Percentiles rank a stretch among this genome's conserved stretches.
phyloP scores from a whole-genome alignment of 78 protist species.

The Goniomonas avonlea region DNA sequence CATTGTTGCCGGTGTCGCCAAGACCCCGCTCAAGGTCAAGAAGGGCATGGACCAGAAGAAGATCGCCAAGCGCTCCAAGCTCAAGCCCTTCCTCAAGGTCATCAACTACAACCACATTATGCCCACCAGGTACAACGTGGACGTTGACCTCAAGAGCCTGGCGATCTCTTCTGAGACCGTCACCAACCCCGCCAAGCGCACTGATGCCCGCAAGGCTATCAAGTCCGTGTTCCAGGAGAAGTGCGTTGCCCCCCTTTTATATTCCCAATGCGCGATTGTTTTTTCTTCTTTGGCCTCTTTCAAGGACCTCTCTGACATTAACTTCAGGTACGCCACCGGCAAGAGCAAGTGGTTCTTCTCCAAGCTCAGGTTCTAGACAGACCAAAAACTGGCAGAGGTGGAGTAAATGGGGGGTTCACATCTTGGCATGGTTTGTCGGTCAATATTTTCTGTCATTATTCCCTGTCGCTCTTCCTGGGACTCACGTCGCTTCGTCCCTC shows the following conservation, averaged over 20 bases:
- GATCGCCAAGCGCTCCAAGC: slow-evolving; percentile 61
- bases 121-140: slow-evolving; percentile 80
- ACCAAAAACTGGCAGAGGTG: background rate
- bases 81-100: slow-evolving; percentile 87
- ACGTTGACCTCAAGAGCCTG: slow-evolving; percentile 40
- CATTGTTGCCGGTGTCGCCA: slow-evolving; percentile 92
- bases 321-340: slow-evolving; percentile 66
- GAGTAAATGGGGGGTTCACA: background rate
- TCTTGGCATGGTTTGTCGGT: too few species aligned
- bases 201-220: slow-evolving; percentile 52
- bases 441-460: too few species aligned
- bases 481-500: too few species aligned
- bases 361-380: slow-evolving; percentile 77
- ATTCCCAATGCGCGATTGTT: background rate
- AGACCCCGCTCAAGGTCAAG: slow-evolving; percentile 76
- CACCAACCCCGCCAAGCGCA: slow-evolving; percentile 28
- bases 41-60: slow-evolving; percentile 72
- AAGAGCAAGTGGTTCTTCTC: slow-evolving; percentile 97
- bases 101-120: slow-evolving; percentile 95
- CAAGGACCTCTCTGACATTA: too few species aligned
- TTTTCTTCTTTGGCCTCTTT: background rate
- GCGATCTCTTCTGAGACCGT: slow-evolving; percentile 35
- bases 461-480: too few species aligned
- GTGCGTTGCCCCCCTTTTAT: background rate
- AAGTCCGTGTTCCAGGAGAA: slow-evolving; percentile 49